A percentile compares a stretch with the other conserved stretches of the same genome.
Evolutionary conservation across 306 rosid species (phyloP).

Genomic region (Corylus avellana): DNA sequence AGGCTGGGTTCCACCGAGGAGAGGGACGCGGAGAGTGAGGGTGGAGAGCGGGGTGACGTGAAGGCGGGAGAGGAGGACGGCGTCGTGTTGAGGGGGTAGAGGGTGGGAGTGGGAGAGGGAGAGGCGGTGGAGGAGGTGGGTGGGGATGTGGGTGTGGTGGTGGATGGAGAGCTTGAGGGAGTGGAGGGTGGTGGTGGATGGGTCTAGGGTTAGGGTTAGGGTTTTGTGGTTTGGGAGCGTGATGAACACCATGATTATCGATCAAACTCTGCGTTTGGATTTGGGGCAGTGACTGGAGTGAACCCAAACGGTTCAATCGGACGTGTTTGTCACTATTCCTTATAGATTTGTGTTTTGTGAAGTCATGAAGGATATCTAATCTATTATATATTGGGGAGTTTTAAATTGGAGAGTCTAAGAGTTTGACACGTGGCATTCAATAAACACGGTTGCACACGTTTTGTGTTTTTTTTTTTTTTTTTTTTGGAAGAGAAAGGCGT

Average conservation of each 20-base stretch:
- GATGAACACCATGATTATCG: constrained; percentile 61
- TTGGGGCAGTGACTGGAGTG: too few relatives aligned
- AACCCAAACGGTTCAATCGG: too few relatives aligned
- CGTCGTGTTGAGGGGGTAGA: constrained; percentile 27
- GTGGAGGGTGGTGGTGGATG: constrained; percentile 58
- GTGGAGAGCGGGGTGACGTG: constrained; percentile 48
- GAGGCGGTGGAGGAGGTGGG: constrained; percentile 56
- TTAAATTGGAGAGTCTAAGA: too few relatives aligned
- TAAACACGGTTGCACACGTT: too few relatives aligned
- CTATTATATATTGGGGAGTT: too few relatives aligned
- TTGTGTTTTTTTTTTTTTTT: too few relatives aligned
- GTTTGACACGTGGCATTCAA: too few relatives aligned
- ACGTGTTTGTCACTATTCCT: too few relatives aligned
- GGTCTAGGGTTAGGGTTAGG: constrained; percentile 53
- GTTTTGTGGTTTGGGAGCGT: constrained; percentile 56
- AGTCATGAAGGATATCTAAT: too few relatives aligned
- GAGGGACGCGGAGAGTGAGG: constrained; percentile 42
- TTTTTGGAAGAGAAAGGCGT: too few relatives aligned
- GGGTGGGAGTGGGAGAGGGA: constrained; percentile 60
- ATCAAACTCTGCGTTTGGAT: too few relatives aligned
- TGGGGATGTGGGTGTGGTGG: constrained; percentile 44
- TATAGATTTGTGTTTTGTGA: too few relatives aligned
- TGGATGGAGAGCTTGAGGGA: constrained; percentile 53
- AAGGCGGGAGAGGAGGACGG: constrained; percentile 51
- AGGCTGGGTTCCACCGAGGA: constrained; percentile 46